Conservation (phyloP, 2,329 filamentous ascomycete genomes). For the Scedosporium minutisporum region DNA sequence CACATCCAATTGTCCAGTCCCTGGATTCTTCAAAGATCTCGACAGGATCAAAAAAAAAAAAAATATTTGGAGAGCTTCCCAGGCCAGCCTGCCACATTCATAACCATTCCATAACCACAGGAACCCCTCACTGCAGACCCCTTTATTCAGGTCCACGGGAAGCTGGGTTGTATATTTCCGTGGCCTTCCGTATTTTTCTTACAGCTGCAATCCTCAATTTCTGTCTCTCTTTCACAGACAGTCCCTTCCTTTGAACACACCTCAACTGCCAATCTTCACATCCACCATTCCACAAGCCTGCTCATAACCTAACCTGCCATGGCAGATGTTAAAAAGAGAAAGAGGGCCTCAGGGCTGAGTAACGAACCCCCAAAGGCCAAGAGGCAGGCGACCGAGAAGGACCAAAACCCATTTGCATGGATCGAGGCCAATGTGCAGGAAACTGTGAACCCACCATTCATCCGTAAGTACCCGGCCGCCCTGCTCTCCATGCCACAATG, state of each 20-base stretch:
- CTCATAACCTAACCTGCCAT: background rate
- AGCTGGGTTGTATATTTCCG: too few species aligned
- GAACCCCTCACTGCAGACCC: too few species aligned
- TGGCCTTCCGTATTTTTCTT: too few species aligned
- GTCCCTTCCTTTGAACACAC: too few species aligned
- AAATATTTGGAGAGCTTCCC: background rate
- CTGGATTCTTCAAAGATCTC: background rate
- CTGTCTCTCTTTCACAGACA: too few species aligned
- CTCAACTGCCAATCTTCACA: too few species aligned
- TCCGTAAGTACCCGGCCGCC: background rate
- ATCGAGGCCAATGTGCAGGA: conserved; percentile 1
- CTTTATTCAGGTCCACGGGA: too few species aligned
- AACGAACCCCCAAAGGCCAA: background rate
- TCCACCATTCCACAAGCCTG: background rate
- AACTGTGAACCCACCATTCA: conserved; percentile 3
- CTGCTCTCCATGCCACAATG: background rate
- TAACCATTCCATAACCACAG: too few species aligned
- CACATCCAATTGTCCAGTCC: background rate
- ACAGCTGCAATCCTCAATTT: too few species aligned
- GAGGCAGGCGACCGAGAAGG: conserved; percentile 1
- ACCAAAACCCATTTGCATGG: background rate
- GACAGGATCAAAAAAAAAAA: background rate
- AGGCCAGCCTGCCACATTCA: too few species aligned
- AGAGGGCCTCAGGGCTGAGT: background rate
- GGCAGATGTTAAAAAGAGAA: conserved; percentile 6